Evolutionary conservation across 1,284 basidiomycete genomes (phyloP), one percentile per base, ranked within the genome.

Genomic region (Lentinula novae-zelandiae): DNA sequence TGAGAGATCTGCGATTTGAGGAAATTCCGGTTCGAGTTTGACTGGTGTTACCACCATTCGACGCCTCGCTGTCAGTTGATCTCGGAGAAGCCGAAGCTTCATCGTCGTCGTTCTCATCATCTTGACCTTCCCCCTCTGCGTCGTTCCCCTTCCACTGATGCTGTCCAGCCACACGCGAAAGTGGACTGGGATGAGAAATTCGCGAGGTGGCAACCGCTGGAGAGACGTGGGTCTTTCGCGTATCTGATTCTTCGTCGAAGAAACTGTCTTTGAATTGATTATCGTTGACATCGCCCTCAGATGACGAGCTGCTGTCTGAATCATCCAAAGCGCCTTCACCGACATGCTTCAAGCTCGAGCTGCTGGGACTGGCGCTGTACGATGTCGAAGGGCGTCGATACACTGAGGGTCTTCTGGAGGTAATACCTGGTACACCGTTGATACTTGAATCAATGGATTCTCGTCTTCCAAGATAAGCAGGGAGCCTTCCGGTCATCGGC

Each of bases 261-360:
- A 75, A 76, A 70, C 5, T 67, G 38, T 64, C 70, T 53, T 68
- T 72, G 40, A 68, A 67, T 4, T 68, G 72, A 9, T 73, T 75
- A 2, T 68, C 71, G 34, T 38, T n/a, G 34, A 62, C 63, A 40
- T 62, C 75, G 20, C 74, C 75, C 0, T 76, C 78, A 17, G 76
- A 67, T 12, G 73, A 73, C 0, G 61, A 62, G 22, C 73, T 80
- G 1, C 86, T 87, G 71, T 90, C 89, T 0, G 87, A 90, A 67
- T 90, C 88, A 63, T 88, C 86, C 9, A 92, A 72, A 2, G 87
- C 87, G 22, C 90, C 89, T 67, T 91, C 90, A 10, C 90, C 90
- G 2, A 88, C 82, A 65, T 90, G 82, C 2, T 82, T 75, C 38
- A 82, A 71, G 60, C 77, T 84, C 36, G 62, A 64, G 53, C 66